Evolutionary conservation across 148 eudicot genomes (phyloP).

Genomic region (Pharnaceum exiguum): DNA sequence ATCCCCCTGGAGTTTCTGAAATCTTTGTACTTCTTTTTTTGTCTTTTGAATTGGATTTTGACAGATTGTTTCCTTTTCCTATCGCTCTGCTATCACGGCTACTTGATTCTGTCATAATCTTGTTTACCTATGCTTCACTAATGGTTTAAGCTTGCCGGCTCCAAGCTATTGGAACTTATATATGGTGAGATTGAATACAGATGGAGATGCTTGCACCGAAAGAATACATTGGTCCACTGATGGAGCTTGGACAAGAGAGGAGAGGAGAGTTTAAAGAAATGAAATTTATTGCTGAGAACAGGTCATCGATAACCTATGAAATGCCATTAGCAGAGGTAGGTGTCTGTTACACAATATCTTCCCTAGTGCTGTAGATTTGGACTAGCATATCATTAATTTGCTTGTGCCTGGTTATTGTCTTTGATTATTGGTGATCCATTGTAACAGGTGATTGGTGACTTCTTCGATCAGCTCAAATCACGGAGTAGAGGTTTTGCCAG

Average conservation of each 20-base stretch:
- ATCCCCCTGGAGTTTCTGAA: no score
- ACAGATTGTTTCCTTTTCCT: no score
- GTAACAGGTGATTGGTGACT: constrained; percentile 96
- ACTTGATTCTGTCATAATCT: no score
- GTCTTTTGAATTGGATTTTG: no score
- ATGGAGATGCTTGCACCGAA: constrained; percentile 95
- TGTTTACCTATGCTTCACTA: no score
- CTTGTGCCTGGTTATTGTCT: not conserved
- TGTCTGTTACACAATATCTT: not conserved
- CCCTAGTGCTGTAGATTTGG: not conserved
- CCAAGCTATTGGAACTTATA: not conserved
- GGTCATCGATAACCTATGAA: constrained; percentile 74
- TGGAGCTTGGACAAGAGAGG: constrained; percentile 97
- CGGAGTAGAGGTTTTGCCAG: constrained; percentile 98
- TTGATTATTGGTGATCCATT: not conserved
- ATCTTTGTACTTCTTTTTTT: no score
- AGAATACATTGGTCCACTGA: constrained; percentile 89
- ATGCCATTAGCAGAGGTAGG: constrained; percentile 92
- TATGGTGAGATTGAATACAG: constrained; percentile 26
- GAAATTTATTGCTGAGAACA: constrained; percentile 77
- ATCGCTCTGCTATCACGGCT: no score
- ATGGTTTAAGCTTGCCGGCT: no score
- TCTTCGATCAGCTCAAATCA: constrained; percentile 96
- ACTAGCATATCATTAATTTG: constrained; percentile 3
- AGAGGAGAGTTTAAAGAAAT: constrained; percentile 94